phyloP scores from a whole-genome alignment of 495 filamentous ascomycete genomes.

The Penicillium diatomitis region DNA sequence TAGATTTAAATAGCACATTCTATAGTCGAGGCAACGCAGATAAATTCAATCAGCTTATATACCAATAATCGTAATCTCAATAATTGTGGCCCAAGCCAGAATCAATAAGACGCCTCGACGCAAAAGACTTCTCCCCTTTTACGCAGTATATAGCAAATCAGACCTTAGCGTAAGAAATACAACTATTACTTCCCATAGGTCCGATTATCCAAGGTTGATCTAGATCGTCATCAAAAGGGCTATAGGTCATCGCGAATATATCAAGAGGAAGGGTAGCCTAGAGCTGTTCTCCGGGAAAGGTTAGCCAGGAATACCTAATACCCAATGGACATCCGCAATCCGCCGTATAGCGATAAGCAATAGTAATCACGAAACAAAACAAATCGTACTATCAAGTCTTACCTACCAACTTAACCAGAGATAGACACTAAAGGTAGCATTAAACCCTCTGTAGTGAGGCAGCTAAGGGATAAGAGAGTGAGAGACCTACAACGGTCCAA shows the following conservation, averaged over 20 bases:
- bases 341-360: slow-evolving; percentile 10
- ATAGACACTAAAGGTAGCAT: slow-evolving; percentile 4
- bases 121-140: too few relatives aligned
- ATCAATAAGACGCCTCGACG: too few relatives aligned
- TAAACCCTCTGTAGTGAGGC: slow-evolving; percentile 10
- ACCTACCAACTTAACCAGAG: slow-evolving; percentile 7
- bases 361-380: slow-evolving; percentile 9
- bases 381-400: slow-evolving; percentile 11
- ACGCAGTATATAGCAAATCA: too few relatives aligned
- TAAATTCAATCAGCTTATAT: too few relatives aligned
- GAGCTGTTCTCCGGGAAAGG: slow-evolving; percentile 5
- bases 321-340: slow-evolving; percentile 10
- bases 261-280: slow-evolving; percentile 2
- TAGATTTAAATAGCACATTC: too few relatives aligned
- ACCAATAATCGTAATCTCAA: too few relatives aligned
- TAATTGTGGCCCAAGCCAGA: too few relatives aligned
- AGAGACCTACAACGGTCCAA: too few relatives aligned
- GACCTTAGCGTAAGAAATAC: too few relatives aligned
- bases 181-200: slow-evolving; percentile 2
- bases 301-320: slow-evolving; percentile 11
- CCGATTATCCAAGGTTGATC: slow-evolving; percentile 5
- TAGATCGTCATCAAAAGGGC: slow-evolving; percentile 7
- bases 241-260: slow-evolving; percentile 9
- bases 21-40: too few relatives aligned
- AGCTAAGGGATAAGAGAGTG: slow-evolving; percentile 2